Evolutionary conservation across 2,329 filamentous ascomycete species (phyloP).

Genomic region (Fusarium sp.): DNA sequence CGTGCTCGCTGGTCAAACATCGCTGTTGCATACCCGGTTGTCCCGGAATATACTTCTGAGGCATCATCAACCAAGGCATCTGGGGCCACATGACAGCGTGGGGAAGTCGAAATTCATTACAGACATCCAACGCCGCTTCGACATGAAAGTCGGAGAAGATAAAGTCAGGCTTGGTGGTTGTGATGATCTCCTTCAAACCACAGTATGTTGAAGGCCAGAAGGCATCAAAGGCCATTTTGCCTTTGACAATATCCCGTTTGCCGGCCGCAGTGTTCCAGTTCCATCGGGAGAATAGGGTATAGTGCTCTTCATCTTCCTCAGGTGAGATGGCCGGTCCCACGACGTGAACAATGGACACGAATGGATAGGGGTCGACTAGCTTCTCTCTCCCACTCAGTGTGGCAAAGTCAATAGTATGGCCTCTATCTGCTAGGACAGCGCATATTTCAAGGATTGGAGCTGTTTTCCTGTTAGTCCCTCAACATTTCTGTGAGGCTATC

Average conservation of each 20-base stretch:
- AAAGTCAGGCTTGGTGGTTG: neutral
- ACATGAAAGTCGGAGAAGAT: conserved; percentile 19
- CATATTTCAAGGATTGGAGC: conserved; percentile 10
- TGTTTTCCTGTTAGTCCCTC: neutral
- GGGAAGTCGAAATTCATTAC: conserved; percentile 5
- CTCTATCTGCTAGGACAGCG: conserved; percentile 3
- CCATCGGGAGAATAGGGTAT: conserved; percentile 2
- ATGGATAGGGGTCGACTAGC: conserved; percentile 3
- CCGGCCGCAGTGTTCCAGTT: conserved; percentile 11
- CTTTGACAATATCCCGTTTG: neutral
- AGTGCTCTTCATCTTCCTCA: conserved; percentile 11
- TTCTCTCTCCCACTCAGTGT: conserved; percentile 5
- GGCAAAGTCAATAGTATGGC: conserved; percentile 17
- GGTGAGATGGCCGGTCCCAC: conserved; percentile 5
- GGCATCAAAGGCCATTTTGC: conserved; percentile 9
- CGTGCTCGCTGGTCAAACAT: conserved; percentile 12
- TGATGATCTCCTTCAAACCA: conserved; percentile 2
- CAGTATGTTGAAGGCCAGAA: conserved; percentile 13
- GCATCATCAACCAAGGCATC: conserved; percentile 22
- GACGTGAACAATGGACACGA: conserved; percentile 1
- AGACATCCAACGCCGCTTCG: conserved; percentile 9
- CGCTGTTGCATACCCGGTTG: conserved; percentile 13
- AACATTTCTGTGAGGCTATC: no score
- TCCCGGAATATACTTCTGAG: conserved; percentile 13
- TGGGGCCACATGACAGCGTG: conserved; percentile 18